phyloP scores from a whole-genome alignment of 495 filamentous ascomycete species.

The Letharia lupina region DNA sequence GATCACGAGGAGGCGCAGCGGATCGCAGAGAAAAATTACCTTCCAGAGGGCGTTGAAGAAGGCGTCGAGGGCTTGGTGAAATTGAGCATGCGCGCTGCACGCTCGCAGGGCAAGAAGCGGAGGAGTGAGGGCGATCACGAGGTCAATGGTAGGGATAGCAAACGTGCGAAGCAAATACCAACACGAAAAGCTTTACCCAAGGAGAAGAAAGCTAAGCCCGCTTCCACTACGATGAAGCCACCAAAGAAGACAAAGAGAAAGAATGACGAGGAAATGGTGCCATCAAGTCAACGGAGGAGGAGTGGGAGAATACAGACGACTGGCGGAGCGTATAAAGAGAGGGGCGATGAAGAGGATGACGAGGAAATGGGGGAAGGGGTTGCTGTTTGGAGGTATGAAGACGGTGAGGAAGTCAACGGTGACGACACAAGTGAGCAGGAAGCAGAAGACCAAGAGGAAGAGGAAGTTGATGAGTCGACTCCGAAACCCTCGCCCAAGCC shows the following conservation, averaged over 20 bases:
- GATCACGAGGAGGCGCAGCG: constrained; percentile 72
- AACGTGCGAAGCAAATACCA: constrained; percentile 37
- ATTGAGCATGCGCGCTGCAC: constrained; percentile 33
- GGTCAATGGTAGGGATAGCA: constrained; percentile 28
- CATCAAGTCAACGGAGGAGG: constrained; percentile 33
- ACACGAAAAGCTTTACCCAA: constrained; percentile 36
- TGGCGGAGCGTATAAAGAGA: constrained; percentile 43
- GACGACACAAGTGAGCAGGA: constrained; percentile 23
- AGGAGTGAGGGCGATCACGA: constrained; percentile 39
- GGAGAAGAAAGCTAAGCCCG: constrained; percentile 32
- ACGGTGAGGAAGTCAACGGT: constrained; percentile 16
- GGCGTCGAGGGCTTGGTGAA: constrained; percentile 58
- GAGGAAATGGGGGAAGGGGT: constrained; percentile 41
- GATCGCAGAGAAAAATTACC: constrained; percentile 73
- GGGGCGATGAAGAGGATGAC: constrained; percentile 51
- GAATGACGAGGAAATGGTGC: constrained; percentile 27
- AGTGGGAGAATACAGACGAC: constrained; percentile 33
- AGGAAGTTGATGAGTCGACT: constrained; percentile 24
- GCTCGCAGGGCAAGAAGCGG: constrained; percentile 38
- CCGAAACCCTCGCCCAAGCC: constrained; percentile 13
- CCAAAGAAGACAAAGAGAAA: constrained; percentile 38
- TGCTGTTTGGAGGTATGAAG: constrained; percentile 25
- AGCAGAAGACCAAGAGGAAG: constrained; percentile 25
- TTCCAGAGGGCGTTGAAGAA: constrained; percentile 77
- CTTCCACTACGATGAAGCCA: constrained; percentile 21